A percentile compares a stretch with the other conserved stretches of the same genome.
Conservation (phyloP, 2,329 filamentous ascomycete species). For the Phoma sp. region DNA sequence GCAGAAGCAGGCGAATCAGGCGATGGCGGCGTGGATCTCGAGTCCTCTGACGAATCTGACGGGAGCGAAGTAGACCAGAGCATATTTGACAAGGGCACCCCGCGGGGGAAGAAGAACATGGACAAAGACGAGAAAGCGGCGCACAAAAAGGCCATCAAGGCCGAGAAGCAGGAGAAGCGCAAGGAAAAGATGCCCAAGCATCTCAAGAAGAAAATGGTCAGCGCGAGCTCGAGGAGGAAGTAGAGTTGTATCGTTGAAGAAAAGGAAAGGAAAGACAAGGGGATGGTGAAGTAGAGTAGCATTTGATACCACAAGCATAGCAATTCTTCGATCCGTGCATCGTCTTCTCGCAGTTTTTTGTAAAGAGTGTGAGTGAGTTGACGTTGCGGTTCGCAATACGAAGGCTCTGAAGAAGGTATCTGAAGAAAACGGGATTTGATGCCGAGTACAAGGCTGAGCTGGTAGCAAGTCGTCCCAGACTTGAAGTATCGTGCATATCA, state of each 20-base stretch:
- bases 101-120: constrained; percentile 66
- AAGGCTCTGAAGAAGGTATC: no score
- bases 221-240: constrained; percentile 67
- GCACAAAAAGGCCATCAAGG: constrained; percentile 91
- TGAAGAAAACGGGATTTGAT: no score
- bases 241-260: constrained; percentile 32
- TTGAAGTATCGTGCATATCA: no score
- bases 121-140: constrained; percentile 89
- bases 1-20: background rate
- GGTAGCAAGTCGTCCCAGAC: no score
- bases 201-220: constrained; percentile 87
- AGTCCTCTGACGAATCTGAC: constrained; percentile 26
- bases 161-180: constrained; percentile 91
- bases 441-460: no score
- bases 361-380: no score
- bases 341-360: no score
- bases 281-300: background rate
- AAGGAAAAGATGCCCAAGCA: constrained; percentile 97
- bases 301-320: constrained; percentile 1
- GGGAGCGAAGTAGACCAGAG: constrained; percentile 39
- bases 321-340: background rate
- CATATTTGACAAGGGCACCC: constrained; percentile 43
- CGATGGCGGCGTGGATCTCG: constrained; percentile 10
- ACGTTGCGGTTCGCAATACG: no score
- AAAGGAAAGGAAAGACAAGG: no score